A percentile compares a stretch with the other conserved stretches of the same genome.
phyloP scores from a whole-genome alignment of 352 stramenopile species.

The Phytophthora crassamura region DNA sequence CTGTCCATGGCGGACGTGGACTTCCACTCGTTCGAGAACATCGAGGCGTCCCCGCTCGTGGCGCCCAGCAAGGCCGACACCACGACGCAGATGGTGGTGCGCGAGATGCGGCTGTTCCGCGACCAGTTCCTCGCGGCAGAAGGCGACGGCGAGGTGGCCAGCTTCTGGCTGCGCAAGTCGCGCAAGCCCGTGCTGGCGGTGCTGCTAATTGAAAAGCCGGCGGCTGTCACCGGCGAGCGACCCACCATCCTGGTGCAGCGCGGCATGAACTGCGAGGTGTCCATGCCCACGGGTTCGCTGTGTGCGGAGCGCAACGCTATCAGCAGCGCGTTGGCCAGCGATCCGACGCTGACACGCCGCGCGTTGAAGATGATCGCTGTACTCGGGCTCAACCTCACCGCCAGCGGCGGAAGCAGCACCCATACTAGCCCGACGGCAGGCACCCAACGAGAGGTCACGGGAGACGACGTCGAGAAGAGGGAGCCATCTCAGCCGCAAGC shows the following conservation, averaged over 20 bases:
- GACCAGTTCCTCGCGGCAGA: constrained; percentile 84
- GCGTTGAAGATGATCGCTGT: constrained; percentile 97
- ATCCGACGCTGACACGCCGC: constrained; percentile 92
- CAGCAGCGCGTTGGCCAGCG: constrained; percentile 94
- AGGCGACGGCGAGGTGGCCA: constrained; percentile 88
- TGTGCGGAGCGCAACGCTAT: constrained; percentile 99
- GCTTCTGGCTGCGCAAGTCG: constrained; percentile 99
- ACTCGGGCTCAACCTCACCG: constrained; percentile 84
- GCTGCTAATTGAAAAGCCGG: constrained; percentile 93
- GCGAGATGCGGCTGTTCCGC: constrained; percentile 93
- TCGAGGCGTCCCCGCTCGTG: constrained; percentile 95
- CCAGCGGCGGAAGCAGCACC: constrained; percentile 16
- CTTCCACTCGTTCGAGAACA: constrained; percentile 97
- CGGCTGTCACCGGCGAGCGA: constrained; percentile 49
- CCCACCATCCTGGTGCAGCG: constrained; percentile 85
- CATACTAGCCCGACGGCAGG: constrained; percentile 12
- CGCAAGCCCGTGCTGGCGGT: constrained; percentile 98
- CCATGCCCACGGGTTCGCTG: constrained; percentile 95
- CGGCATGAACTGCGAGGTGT: constrained; percentile 99
- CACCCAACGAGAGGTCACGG: constrained; percentile 4
- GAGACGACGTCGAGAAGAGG: constrained; percentile 21
- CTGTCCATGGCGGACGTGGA: constrained; percentile 97
- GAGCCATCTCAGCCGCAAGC: constrained; percentile 21
- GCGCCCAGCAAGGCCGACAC: constrained; percentile 80
- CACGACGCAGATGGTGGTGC: constrained; percentile 87